Conservation (phyloP, 2,329 filamentous ascomycete species). For the Xylariaceae sp. region DNA sequence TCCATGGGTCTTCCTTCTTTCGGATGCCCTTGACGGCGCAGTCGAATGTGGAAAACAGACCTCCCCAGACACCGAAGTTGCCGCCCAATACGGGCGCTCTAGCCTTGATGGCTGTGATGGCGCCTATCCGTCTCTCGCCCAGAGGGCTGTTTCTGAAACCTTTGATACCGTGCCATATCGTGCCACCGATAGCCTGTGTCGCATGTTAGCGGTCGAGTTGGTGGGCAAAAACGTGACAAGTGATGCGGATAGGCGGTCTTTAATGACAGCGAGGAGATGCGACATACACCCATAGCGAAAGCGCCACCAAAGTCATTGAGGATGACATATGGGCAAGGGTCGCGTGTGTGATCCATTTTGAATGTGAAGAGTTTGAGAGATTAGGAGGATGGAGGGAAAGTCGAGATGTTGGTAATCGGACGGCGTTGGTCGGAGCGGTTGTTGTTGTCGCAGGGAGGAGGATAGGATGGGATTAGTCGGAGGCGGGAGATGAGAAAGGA, state of each 20-base stretch:
- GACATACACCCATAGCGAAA: constrained; percentile 89
- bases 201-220: constrained; percentile 5
- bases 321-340: constrained; percentile 95
- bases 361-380: background rate
- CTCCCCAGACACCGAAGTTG: constrained; percentile 98
- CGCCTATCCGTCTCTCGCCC: constrained; percentile 92
- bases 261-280: constrained; percentile 4
- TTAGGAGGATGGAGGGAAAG: constrained; percentile 1
- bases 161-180: constrained; percentile 51
- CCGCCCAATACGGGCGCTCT: constrained; percentile 93
- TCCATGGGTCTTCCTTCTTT: constrained; percentile 98
- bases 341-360: constrained; percentile 88
- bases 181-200: constrained; percentile 31
- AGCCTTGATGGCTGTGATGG: constrained; percentile 95
- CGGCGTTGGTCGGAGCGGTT: too few species aligned
- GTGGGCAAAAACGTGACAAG: background rate
- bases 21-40: constrained; percentile 92
- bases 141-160: constrained; percentile 87
- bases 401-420: background rate
- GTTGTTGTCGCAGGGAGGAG: background rate
- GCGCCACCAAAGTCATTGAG: constrained; percentile 97
- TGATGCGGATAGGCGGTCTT: background rate
- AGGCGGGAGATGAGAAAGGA: background rate
- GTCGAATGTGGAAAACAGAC: constrained; percentile 92
- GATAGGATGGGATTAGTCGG: background rate